Base-by-base conservation (phyloP, 2,329 filamentous ascomycete species). In the Xylaria sp. region DNA sequence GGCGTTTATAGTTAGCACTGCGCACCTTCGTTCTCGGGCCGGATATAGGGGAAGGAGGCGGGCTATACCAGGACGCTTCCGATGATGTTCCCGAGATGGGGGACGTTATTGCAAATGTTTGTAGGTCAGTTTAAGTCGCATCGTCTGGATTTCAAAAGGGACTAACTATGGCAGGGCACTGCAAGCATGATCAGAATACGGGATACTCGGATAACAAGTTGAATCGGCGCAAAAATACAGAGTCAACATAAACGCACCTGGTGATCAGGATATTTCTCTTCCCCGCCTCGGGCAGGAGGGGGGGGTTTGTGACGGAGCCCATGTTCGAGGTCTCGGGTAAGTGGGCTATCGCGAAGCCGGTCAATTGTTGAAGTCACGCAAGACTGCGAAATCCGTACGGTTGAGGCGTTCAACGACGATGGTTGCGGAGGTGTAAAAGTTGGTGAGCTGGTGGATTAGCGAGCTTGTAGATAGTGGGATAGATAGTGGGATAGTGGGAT, bases 231-330 rank as follows among this genome's bases (percentile, higher is more conserved):
- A 23, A 44, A 25, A 19, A 21, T 1, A 6, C 15, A 33, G 37
- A 44, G 41, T 25, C 19, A 41, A 9, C 13, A 49, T 8, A 31
- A 31, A 27, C 61, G 17, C 41, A 60, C 60, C 90, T 94, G 43
- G 94, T 97, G 71, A 98, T 89, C 65, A 98, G 85, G 70, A 96
- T 87, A 77, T 97, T 98, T 71, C 88, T 85, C 83, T 96, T 89
- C 69, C 90, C 90, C 74, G 86, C 80, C 71, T 87, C 78, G 67
- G 90, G 90, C 67, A 91, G 76, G 64, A 90, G 85, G 27, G 64
- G 62, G 37, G 57, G 25, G 27, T 44, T 33, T n/a, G 65, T 52
- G 57, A 49, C 17, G 31, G 62, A 72, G 13, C 54, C 62, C 62
- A 64, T 66, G 33, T n/a, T 43, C 9, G 54, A 57, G 43, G 44